Base-by-base conservation (phyloP, 495 filamentous ascomycete genomes). In the Lophiotrema nucula region DNA sequence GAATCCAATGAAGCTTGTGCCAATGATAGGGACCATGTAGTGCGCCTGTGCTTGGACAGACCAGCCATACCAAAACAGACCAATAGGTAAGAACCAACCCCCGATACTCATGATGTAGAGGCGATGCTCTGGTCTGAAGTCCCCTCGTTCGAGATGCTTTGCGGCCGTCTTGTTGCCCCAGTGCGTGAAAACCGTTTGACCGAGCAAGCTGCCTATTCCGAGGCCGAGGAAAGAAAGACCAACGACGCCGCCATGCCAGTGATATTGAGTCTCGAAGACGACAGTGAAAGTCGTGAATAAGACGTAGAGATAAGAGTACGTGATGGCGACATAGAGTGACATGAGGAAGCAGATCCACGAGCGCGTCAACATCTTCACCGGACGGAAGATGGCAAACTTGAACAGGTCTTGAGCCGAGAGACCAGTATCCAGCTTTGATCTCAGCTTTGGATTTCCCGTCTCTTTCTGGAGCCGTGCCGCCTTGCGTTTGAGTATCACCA, bases 241-340 rank as follows among this genome's bases (percentile, higher is more conserved):
- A 18, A 66, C 54, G 28, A 63, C 47, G 39, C 54, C 56, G 16
- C 52, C 46, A 28, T 47, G 37, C 47, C 59, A 71, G 53, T 69
- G 67, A 67, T 89, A 88, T 0, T 78, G 69, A 21, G 70, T 58
- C 1, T 74, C 67, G 65, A 82, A 90, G 26, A 89, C 79, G 18
- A 69, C 62, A 1, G 84, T 80, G 69, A 88, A 83, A n/a, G 86
- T 87, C 21, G 84, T 85, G 74, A 89, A 87, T 49, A 93, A 79
- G 58, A 95, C 82, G 71, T 93, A 95, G 12, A 92, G 70, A 23
- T 88, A 84, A 11, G 88, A 85, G 66, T 90, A 92, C 10, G 84
- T 74, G 54, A 90, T 81, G 37, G 87, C 83, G 73, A 91, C 82
- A 69, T 92, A 92, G 3, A 89, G 58, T 13, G 82, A 85, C 16